Base-by-base conservation (phyloP, 805 yeast genomes). In the Candida xiaguanensis region DNA sequence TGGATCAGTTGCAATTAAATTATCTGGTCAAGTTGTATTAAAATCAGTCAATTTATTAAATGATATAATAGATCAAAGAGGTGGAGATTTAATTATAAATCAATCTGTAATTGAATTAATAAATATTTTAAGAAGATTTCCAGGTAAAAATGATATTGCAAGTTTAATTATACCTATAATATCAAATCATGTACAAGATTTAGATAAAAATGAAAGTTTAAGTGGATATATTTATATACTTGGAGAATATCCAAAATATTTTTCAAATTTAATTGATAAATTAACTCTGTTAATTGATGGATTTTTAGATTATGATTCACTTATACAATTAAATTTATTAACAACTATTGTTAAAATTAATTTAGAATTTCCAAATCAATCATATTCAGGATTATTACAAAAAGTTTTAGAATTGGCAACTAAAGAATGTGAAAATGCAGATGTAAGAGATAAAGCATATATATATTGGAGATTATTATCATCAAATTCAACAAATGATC, bases 381-480 rank as follows among this genome's bases (percentile, higher is more conserved):
- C 37, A 13, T 63, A 69, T 37, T 67, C 75, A 22, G 59, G 50
- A 17, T 52, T 68, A 17, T 65, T 85, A 47, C 90, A 84, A 51
- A 67, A 65, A 31, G 70, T 80, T 5, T 70, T 85, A 48, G 82
- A 78, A 43, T 56, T 72, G 43, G 79, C 86, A 8, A 83, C 89
- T 3, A 75, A 74, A 42, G 73, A 76, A 31, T 70, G 83, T 41
- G 84, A 82, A 44, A 82, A 82, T 52, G 77, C 87, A 2, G 95
- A 85, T 54, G 83, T 85, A 19, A 72, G 93, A 58, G 95, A 85
- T 56, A 78, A 82, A 65, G 89, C 91, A 1, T 85, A 75, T 56
- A 67, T 85, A 30, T 85, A 83, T 55, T 85, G 93, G 93, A 74
- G 95, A 62, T 69, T 85, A 34, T 63, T 85, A 36, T 82, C 89